phyloP scores from a whole-genome alignment of 1,284 basidiomycete genomes.

The Ceratobasidium sp. region DNA sequence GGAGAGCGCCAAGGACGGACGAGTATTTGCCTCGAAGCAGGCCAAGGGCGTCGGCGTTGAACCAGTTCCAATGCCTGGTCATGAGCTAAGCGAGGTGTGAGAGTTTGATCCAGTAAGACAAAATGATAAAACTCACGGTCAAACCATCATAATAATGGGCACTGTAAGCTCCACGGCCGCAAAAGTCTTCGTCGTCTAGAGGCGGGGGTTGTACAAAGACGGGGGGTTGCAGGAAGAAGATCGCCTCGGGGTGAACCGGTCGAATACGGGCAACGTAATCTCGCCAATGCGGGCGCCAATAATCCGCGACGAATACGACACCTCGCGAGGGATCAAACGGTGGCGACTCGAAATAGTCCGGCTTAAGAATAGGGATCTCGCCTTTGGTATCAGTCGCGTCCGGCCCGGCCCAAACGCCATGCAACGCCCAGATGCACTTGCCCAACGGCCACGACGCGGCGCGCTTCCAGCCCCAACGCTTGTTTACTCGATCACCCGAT shows the following conservation, averaged over 20 bases:
- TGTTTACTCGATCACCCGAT: too few relatives aligned
- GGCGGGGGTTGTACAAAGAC: constrained; percentile 87
- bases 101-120: not conserved
- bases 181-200: constrained; percentile 66
- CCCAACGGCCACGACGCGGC: constrained; percentile 84
- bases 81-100: constrained; percentile 63
- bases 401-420: constrained; percentile 87
- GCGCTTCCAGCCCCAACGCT: constrained; percentile 73
- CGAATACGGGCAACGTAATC: constrained; percentile 77
- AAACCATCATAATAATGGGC: constrained; percentile 97
- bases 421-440: constrained; percentile 90
- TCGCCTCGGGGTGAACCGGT: constrained; percentile 81
- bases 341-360: constrained; percentile 80
- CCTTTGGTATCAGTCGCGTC: constrained; percentile 57
- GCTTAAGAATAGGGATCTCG: constrained; percentile 66
- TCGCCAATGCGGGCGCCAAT: constrained; percentile 84
- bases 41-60: constrained; percentile 96
- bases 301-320: constrained; percentile 82
- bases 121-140: constrained; percentile 60
- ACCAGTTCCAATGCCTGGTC: constrained; percentile 93
- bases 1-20: constrained; percentile 63
- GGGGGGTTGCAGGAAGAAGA: constrained; percentile 91
- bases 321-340: constrained; percentile 59
- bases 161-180: constrained; percentile 81
- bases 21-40: constrained; percentile 88